Evolutionary conservation across 2,329 filamentous ascomycete species (phyloP).

Genomic region (Trematosphaeria pertusa): DNA sequence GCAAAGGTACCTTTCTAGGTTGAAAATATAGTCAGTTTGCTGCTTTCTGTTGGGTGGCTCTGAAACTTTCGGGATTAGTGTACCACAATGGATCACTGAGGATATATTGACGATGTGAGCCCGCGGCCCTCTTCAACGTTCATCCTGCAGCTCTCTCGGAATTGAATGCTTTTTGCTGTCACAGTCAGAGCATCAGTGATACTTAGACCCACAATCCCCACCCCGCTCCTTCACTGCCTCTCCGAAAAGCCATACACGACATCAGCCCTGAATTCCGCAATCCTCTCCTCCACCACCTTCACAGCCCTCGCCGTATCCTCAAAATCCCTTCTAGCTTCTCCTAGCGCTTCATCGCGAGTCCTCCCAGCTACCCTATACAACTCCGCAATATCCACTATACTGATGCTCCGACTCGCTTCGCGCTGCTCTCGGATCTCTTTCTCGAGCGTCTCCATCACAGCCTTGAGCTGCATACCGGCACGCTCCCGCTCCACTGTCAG

Average conservation of each 20-base stretch:
- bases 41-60: too few species aligned
- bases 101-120: too few species aligned
- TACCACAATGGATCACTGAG: too few species aligned
- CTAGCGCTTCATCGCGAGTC: not conserved
- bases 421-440: not conserved
- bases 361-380: not conserved
- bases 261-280: not conserved
- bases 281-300: not conserved
- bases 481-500: not conserved
- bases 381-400: not conserved
- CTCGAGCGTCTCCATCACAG: not conserved
- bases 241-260: not conserved
- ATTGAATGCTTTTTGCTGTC: too few species aligned
- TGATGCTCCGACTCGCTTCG: not conserved
- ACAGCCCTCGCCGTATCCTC: not conserved
- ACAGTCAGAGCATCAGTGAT: not conserved
- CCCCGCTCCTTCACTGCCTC: not conserved
- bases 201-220: not conserved
- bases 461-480: not conserved
- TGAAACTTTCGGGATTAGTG: too few species aligned
- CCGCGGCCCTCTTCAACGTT: too few species aligned
- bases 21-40: too few species aligned
- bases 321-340: not conserved
- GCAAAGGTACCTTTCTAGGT: too few species aligned
- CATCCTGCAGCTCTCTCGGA: too few species aligned